phyloP scores from a whole-genome alignment of 83 land plant species.

The Picea engelmannii region DNA sequence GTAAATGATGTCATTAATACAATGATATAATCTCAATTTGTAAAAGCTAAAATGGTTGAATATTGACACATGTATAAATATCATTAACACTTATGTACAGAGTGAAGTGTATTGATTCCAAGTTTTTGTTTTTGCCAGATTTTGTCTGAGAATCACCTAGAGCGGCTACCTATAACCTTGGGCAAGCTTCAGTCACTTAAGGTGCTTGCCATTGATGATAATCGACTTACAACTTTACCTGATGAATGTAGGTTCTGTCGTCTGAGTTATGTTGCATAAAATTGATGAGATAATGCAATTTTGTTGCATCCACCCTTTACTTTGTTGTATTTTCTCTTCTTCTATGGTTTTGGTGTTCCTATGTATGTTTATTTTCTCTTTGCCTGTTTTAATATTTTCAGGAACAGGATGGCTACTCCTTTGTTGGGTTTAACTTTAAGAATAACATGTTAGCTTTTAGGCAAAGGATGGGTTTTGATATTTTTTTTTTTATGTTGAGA shows the following conservation, averaged over 20 bases:
- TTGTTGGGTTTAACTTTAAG: slow-evolving; percentile 11
- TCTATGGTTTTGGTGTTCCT: background rate
- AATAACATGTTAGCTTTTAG: slow-evolving; percentile 8
- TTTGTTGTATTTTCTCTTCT: background rate
- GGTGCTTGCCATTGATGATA: too few relatives aligned
- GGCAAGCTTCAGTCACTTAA: too few relatives aligned
- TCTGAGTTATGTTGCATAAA: background rate
- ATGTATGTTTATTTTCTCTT: slow-evolving; percentile 12
- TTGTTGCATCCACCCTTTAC: background rate
- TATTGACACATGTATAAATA: too few relatives aligned
- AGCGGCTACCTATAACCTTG: slow-evolving; percentile 57
- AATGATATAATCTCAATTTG: too few relatives aligned
- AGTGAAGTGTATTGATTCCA: background rate
- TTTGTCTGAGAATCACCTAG: slow-evolving; percentile 64
- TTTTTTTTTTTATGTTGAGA: background rate
- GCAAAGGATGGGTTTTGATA: background rate
- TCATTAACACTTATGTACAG: too few relatives aligned
- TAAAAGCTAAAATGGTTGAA: too few relatives aligned
- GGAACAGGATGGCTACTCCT: background rate
- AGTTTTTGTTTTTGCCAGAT: slow-evolving; percentile 44
- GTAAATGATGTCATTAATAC: too few relatives aligned
- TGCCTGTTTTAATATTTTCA: background rate
- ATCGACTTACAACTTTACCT: too few relatives aligned
- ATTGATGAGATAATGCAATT: slow-evolving; percentile 5
- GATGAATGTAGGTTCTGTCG: slow-evolving; percentile 41